Evolutionary conservation across 148 eudicot genomes (phyloP).

Genomic region (Persicaria tinctoria): DNA sequence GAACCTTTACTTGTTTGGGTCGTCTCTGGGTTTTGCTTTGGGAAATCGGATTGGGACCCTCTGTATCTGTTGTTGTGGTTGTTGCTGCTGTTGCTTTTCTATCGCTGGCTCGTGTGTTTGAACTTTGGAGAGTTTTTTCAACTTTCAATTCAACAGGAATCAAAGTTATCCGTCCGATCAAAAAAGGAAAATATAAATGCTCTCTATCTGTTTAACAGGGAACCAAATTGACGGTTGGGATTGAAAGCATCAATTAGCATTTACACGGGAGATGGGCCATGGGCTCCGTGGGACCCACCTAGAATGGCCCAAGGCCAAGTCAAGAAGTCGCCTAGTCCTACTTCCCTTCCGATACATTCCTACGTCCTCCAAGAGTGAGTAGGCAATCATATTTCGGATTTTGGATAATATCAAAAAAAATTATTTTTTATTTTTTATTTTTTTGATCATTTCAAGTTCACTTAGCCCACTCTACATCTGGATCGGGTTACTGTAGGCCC

Average conservation of each 20-base stretch:
- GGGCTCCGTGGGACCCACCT: background rate
- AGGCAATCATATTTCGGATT: no score
- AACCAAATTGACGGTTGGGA: slow-evolving; percentile 18
- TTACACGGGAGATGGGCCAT: slow-evolving; percentile 24
- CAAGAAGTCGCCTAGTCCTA: no score
- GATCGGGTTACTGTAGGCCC: no score
- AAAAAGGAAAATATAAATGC: background rate
- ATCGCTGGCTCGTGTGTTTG: background rate
- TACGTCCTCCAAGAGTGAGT: no score
- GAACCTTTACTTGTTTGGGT: slow-evolving; percentile 37
- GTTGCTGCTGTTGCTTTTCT: background rate
- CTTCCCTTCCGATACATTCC: no score
- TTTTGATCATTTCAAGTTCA: no score
- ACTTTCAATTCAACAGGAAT: background rate
- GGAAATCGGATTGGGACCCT: slow-evolving; percentile 27
- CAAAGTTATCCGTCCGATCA: background rate
- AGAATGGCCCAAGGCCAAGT: no score
- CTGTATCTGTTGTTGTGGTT: background rate
- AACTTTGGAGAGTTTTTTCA: background rate
- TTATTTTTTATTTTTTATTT: no score
- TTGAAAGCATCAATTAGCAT: slow-evolving; percentile 19
- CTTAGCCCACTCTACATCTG: no score
- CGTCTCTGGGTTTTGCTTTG: slow-evolving; percentile 20
- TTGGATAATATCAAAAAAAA: no score
- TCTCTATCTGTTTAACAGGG: background rate